Percentiles rank a stretch among this genome's conserved stretches.
Conservation (phyloP, 805 yeast species). For the Phaffomyces thermotolerans region DNA sequence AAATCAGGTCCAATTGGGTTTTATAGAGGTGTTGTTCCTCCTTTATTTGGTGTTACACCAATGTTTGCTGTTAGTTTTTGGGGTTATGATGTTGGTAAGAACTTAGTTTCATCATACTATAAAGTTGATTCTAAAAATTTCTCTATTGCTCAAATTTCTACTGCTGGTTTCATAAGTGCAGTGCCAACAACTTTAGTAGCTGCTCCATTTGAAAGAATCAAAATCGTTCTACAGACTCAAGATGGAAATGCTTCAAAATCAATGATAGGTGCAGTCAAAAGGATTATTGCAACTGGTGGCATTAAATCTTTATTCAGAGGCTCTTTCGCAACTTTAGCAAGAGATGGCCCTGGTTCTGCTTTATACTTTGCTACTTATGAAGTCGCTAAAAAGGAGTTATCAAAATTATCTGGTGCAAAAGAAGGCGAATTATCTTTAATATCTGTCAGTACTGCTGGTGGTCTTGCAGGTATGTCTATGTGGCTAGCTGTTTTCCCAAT, state of each 20-base stretch:
- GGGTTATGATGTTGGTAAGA: slow-evolving; percentile 95
- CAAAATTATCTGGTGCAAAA: slow-evolving; percentile 30
- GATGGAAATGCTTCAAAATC: slow-evolving; percentile 32
- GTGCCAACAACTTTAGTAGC: slow-evolving; percentile 92
- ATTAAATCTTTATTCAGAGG: slow-evolving; percentile 82
- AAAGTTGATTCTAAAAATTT: slow-evolving; percentile 36
- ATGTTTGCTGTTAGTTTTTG: slow-evolving; percentile 98
- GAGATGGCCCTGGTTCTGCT: slow-evolving; percentile 98
- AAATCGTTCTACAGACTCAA: slow-evolving; percentile 85
- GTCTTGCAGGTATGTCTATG: slow-evolving; percentile 94
- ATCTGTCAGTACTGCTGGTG: slow-evolving; percentile 87
- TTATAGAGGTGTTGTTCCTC: slow-evolving; percentile 92
- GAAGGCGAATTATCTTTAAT: slow-evolving; percentile 57
- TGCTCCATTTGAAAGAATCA: slow-evolving; percentile 96
- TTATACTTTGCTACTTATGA: slow-evolving; percentile 94
- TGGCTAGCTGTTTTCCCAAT: slow-evolving; percentile 95
- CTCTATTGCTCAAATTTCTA: slow-evolving; percentile 62
- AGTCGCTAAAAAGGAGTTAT: slow-evolving; percentile 55
- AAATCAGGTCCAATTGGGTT: slow-evolving; percentile 74
- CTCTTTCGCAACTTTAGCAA: slow-evolving; percentile 81
- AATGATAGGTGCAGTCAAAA: slow-evolving; percentile 51
- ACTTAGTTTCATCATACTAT: slow-evolving; percentile 43
- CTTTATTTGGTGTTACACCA: slow-evolving; percentile 94
- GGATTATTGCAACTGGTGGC: slow-evolving; percentile 76
- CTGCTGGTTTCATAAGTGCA: slow-evolving; percentile 93